Conservation (phyloP, 768 basidiomycete species). For the Pisolithus tinctorius region DNA sequence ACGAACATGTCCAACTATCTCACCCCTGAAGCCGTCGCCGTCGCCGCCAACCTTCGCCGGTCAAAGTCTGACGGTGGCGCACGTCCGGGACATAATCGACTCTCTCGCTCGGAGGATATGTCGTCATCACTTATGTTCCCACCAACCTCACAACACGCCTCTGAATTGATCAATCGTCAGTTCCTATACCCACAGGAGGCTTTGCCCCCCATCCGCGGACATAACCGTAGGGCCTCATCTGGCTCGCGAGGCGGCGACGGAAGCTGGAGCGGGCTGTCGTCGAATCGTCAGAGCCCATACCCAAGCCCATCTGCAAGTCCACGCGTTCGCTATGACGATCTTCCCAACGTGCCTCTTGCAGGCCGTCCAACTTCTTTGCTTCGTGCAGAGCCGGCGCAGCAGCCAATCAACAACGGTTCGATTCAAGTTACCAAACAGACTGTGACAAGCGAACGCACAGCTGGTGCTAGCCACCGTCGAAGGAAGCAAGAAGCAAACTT, state of each 20-base stretch:
- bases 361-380: constrained; percentile 13
- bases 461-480: constrained; percentile 77
- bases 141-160: constrained; percentile 29
- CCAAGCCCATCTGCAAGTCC: constrained; percentile 66
- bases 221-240: constrained; percentile 36
- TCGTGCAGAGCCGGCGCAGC: constrained; percentile 6
- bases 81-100: constrained; percentile 40
- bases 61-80: constrained; percentile 40
- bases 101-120: constrained; percentile 60
- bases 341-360: constrained; percentile 30
- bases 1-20: constrained; percentile 37
- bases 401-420: neutral
- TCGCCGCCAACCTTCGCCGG: constrained; percentile 37
- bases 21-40: constrained; percentile 20
- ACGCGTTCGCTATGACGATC: constrained; percentile 42
- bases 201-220: constrained; percentile 32
- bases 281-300: constrained; percentile 51
- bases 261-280: constrained; percentile 29
- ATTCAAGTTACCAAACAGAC: constrained; percentile 58
- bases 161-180: constrained; percentile 36
- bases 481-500: constrained; percentile 88
- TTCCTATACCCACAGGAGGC: constrained; percentile 37
- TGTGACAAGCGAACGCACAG: constrained; percentile 87
- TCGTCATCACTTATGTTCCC: constrained; percentile 24
- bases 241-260: constrained; percentile 29